A percentile compares a stretch with the other conserved stretches of the same genome.
phyloP scores from a whole-genome alignment of 371 early-diverging fungal genomes.

The Zychaea mexicana region DNA sequence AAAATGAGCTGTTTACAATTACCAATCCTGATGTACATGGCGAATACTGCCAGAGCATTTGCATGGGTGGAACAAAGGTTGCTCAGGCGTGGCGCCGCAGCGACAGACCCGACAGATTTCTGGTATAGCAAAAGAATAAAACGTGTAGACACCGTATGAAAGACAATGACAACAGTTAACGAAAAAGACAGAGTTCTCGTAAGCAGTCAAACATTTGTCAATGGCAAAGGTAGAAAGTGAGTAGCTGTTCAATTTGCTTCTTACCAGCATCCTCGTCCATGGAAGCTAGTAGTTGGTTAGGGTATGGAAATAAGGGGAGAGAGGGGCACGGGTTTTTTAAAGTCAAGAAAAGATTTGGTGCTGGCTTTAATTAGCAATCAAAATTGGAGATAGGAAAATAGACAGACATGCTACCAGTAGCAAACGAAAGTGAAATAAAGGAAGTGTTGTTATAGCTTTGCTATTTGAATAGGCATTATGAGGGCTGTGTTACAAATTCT shows the following conservation, averaged over 20 bases:
- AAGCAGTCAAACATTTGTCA: too few relatives aligned
- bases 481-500: too few relatives aligned
- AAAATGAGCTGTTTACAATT: conserved; percentile 16
- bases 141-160: neutral
- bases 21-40: conserved; percentile 91
- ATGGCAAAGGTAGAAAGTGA: too few relatives aligned
- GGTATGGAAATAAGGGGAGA: neutral
- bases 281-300: neutral
- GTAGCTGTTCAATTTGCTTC: too few relatives aligned
- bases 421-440: too few relatives aligned
- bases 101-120: conserved; percentile 94
- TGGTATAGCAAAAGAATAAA: conserved; percentile 3
- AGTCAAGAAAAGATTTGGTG: too few relatives aligned
- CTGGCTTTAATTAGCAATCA: too few relatives aligned
- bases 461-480: too few relatives aligned
- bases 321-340: too few relatives aligned
- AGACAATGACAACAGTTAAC: neutral
- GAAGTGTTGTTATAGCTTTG: too few relatives aligned
- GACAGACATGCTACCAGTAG: too few relatives aligned
- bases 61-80: conserved; percentile 92
- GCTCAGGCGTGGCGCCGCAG: conserved; percentile 71
- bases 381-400: too few relatives aligned
- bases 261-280: neutral
- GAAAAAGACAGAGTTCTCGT: neutral
- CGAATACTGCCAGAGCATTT: conserved; percentile 93